Evolutionary conservation across 2,329 filamentous ascomycete species (phyloP).

Genomic region (Aspergillus ochraceoroseus): DNA sequence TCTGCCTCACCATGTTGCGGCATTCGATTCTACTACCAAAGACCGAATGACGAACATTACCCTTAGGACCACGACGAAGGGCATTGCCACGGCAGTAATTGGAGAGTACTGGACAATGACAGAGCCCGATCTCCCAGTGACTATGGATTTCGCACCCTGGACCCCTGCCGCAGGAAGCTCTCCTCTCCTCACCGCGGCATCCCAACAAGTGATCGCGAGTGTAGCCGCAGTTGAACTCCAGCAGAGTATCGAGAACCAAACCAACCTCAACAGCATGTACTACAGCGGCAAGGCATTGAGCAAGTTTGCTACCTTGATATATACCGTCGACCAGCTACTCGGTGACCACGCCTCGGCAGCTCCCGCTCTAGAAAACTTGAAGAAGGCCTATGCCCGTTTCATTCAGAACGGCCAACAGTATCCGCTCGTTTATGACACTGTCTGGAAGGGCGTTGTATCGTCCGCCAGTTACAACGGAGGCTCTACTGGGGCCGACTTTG

Average conservation of each 20-base stretch:
- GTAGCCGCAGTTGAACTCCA: slow-evolving; percentile 68
- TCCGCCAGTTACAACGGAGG: slow-evolving; percentile 65
- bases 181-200: slow-evolving; percentile 42
- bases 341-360: slow-evolving; percentile 55
- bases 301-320: slow-evolving; percentile 68
- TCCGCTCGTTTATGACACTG: slow-evolving; percentile 52
- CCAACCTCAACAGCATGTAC: slow-evolving; percentile 81
- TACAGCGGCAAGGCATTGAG: slow-evolving; percentile 81
- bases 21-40: slow-evolving; percentile 59
- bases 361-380: slow-evolving; percentile 57
- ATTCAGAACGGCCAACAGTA: slow-evolving; percentile 62
- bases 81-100: slow-evolving; percentile 65
- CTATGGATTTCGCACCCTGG: slow-evolving; percentile 78
- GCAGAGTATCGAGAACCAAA: slow-evolving; percentile 68
- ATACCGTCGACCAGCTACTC: slow-evolving; percentile 60
- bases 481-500: slow-evolving; percentile 72
- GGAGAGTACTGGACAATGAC: slow-evolving; percentile 72
- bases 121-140: slow-evolving; percentile 65
- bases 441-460: slow-evolving; percentile 78
- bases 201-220: slow-evolving; percentile 56
- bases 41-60: slow-evolving; percentile 51
- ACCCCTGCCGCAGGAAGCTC: slow-evolving; percentile 47
- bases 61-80: slow-evolving; percentile 80
- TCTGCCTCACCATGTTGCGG: slow-evolving; percentile 76
- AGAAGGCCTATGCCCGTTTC: slow-evolving; percentile 63